These are phyloP conservation scores for Albatrellus ellisii DNA, from an alignment of 768 basidiomycete genomes.

Conservation along the genomic window DNA sequence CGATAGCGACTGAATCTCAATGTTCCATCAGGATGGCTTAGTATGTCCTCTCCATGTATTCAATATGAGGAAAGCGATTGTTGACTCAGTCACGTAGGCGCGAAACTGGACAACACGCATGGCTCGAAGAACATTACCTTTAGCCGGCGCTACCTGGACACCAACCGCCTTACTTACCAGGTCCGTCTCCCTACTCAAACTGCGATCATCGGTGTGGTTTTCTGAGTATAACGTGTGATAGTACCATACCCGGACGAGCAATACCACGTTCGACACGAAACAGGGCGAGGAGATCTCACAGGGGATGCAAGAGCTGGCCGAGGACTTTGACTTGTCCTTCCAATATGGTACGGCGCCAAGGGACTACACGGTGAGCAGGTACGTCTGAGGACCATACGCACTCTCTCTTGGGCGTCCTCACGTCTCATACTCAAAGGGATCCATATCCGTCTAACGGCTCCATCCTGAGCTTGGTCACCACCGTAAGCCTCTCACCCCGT, in stretches of 20 bases:
- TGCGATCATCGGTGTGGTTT: background rate
- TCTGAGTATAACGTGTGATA: too few relatives aligned
- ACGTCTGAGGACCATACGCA: constrained; percentile 1
- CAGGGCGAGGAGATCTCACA: constrained; percentile 38
- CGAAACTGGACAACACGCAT: constrained; percentile 31
- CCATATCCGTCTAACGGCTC: constrained; percentile 52
- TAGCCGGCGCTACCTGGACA: constrained; percentile 63
- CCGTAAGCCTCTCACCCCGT: constrained; percentile 23
- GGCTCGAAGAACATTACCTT: constrained; percentile 42
- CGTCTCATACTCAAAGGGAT: constrained; percentile 23
- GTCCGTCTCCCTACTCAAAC: constrained; percentile 20
- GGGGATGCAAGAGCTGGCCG: constrained; percentile 38
- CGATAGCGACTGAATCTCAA: constrained; percentile 45
- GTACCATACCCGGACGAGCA: constrained; percentile 52
- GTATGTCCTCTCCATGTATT: background rate
- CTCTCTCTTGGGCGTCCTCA: constrained; percentile 7
- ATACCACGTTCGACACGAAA: constrained; percentile 46
- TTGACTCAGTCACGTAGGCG: constrained; percentile 21
- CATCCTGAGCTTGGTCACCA: constrained; percentile 40
- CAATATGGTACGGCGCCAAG: constrained; percentile 64
- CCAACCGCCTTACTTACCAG: constrained; percentile 67
- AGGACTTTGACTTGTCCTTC: constrained; percentile 47
- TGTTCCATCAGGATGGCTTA: constrained; percentile 9
- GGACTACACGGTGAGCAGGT: constrained; percentile 59
- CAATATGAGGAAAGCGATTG: background rate